Base-by-base conservation (phyloP, 805 yeast species). In the Myxozyma geophila region DNA sequence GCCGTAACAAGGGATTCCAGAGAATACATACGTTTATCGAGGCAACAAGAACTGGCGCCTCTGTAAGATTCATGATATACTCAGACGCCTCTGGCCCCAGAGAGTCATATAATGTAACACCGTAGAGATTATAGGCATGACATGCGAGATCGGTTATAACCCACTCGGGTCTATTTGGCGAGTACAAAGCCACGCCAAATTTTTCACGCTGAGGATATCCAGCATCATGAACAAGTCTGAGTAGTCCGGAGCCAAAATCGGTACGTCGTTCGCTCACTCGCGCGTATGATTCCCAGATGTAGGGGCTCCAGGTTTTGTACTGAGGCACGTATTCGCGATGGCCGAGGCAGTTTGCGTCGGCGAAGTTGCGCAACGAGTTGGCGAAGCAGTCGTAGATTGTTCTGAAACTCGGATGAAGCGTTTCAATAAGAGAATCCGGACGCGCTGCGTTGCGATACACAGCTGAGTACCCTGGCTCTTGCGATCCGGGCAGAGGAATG, bases 111-210 rank as follows among this genome's bases (percentile, higher is more conserved):
- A 84, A 73, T 5, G 86, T 81, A 17, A 86, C 83, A 62, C 80
- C 79, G 35, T 83, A 74, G 46, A 79, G 81, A 73, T 81, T 81
- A 76, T 83, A 87, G 7, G 85, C 80, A 51, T 80, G 81, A 70
- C 88, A 83, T 0, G 91, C 91, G 68, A 88, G 74, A 75, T 89
- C 95, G 35, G 88, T 75, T 28, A 88, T 73, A 37, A 81, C 80
- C 95, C 95, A 89, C 74, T 88, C 90, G 9, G 82, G 78, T 55
- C 85, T 78, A 73, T 88, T 87, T 13, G 81, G 79, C 17, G 88
- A 81, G 73, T 82, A 83, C 17, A 87, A 69, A 0, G 88, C 79
- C 50, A 87, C 82, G 39, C 85, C 76, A 69, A 87, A 87, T 37
- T 77, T 47, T 73, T 40, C 74, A 70, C 13, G 74, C 78, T 21